A percentile compares a stretch with the other conserved stretches of the same genome.
phyloP scores from a whole-genome alignment of 371 early-diverging fungal species.

The Rhizopus arrhizus region DNA sequence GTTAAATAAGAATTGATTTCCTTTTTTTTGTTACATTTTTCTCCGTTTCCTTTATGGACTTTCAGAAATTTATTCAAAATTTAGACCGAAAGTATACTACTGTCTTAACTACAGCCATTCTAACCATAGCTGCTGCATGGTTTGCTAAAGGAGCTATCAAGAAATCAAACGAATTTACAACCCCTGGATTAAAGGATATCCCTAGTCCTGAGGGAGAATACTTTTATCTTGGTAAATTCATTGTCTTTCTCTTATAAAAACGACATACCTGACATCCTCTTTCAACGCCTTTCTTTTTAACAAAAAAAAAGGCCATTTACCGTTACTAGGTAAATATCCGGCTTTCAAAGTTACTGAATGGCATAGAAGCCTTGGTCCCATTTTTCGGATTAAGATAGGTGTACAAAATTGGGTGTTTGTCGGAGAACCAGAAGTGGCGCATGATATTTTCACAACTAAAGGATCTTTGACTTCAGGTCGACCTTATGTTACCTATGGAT shows the following conservation, averaged over 20 bases:
- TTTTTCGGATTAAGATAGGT: constrained; percentile 21
- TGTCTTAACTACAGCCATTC: not conserved
- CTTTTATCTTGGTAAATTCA: constrained; percentile 17
- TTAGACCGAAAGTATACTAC: not conserved
- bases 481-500: constrained; percentile 17
- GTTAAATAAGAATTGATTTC: too few relatives aligned
- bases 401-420: constrained; percentile 27
- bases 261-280: too few relatives aligned
- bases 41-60: not conserved
- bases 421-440: constrained; percentile 18
- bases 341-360: constrained; percentile 21
- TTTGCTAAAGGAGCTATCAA: not conserved
- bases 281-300: not conserved
- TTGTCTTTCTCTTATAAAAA: too few relatives aligned
- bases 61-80: not conserved
- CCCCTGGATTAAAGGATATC: constrained; percentile 2
- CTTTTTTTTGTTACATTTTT: not conserved
- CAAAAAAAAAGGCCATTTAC: constrained; percentile 14
- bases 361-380: constrained; percentile 26
- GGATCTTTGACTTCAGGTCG: constrained; percentile 16
- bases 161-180: not conserved
- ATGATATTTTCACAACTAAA: constrained; percentile 22
- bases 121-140: not conserved
- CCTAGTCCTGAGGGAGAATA: constrained; percentile 16
- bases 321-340: constrained; percentile 9